Evolutionary conservation across 176 grass and related monocot species (phyloP), one percentile per base, ranked within the genome.

Genomic region (Juncus inflexus): DNA sequence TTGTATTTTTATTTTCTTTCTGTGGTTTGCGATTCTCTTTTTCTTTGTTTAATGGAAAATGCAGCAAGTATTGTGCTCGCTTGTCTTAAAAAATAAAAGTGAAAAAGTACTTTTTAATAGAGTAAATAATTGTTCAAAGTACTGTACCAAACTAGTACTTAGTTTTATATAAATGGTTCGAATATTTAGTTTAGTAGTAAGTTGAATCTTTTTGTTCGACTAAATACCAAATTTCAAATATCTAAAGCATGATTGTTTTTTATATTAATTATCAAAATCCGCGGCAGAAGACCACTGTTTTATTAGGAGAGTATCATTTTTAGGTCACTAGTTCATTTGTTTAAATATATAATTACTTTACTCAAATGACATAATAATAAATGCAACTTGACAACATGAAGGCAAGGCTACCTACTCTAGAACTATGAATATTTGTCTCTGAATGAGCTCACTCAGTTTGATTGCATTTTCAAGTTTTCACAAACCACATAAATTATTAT

Each of bases 381-480:
- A 47, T 47, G 6, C 43, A 47, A 28, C 19, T 28, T 28, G 19
- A 28, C 19, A 28, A 47, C 43, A 47, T 47, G 43, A 1, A 47
- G 43, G 9, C 43, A 47, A 2, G 2, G 19, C 19, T 47, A 54
- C 52, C 36, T 68, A 38, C n/a, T 7, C 10, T 52, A 35, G 35
- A 68, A 38, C 7, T 36, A 5, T 38, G 39, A 42, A 51, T 68
- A 68, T 47, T 28, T 68, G 14, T 39, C 7, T 5, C 19, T 53
- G 45, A 15, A 43, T 68, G 65, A 68, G 14, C 49, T 68, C 65
- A 54, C 9, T 37, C 4, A 39, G 50, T 40, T 68, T 52, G 47
- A 68, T 53, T 67, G 39, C 64, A 68, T 10, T 68, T 45, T 42
- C 65, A 40, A 19, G 12, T 67, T 37, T 67, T 35, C 45, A 38